Evolutionary conservation across 2,329 filamentous ascomycete genomes (phyloP), one percentile per base, ranked within the genome.

Genomic region (Cercospora sp.): DNA sequence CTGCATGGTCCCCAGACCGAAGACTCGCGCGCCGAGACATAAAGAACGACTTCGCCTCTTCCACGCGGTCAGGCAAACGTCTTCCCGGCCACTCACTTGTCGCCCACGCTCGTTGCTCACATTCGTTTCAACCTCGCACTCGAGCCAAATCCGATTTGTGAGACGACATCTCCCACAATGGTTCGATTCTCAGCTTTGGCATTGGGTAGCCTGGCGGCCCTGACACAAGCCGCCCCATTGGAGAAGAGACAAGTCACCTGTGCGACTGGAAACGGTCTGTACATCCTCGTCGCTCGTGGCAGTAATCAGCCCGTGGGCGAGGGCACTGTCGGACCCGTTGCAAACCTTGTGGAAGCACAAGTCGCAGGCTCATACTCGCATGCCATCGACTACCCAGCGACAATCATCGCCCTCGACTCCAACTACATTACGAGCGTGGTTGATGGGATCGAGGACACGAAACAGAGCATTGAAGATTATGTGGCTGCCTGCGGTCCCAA

Each of bases 271-370:
- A 39, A 39, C 23, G 73, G 73, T 12, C 64, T 75, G 5, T 74
- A 80, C 70, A 79, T 81, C 67, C 78, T 81, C 60, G 77, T 79
- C 5, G 78, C 77, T 0, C 76, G 79, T 8, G 79, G 76, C 12
- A 76, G 73, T 33, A 77, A 76, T 18, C 64, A 72, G 51, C 20
- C 26, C 31, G 60, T 18, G 9, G 79, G 78, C 3, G 74, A 78
- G 48, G 79, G 79, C n/a, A 72, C 76, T 6, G 75, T 77, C 20
- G 76, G 75, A 7, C 45, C 67, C 18, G 76, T 81, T 4, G 78
- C 78, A 2, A 72, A 74, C 26, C 65, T 74, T 60, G 75, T 80
- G 3, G 73, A 75, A 58, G 61, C 72, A 9, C 42, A 67, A 13
- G 67, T 80, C 5, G 76, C 79, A 0, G 75, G 77, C 16, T 80